These are phyloP conservation scores for Citrus sinensis DNA, from an alignment of 345 rosid genomes.

Conservation along the genomic window DVS_A1.0 CM039163.1:4267501-4268000, in stretches of 20 bases:
- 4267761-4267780: conserved; percentile 74
- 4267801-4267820: conserved; percentile 45
- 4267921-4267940: conserved; percentile 87
- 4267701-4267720: conserved; percentile 96
- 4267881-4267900: background rate
- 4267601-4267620: conserved; percentile 3
- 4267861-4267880: conserved; percentile 20
- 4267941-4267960: conserved; percentile 95
- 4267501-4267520: background rate
- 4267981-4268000: conserved; percentile 88
- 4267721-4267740: conserved; percentile 94
- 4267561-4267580: background rate
- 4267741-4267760: conserved; percentile 82
- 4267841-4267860: background rate
- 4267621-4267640: conserved; percentile 64
- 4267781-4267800: conserved; percentile 89
- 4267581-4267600: background rate
- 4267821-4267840: conserved; percentile 3
- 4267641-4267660: conserved; percentile 71
- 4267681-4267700: conserved; percentile 92
- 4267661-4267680: conserved; percentile 89
- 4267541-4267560: background rate
- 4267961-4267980: conserved; percentile 92
- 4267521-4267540: background rate
- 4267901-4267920: background rate